These are phyloP conservation scores for Penstemon davidsonii DNA, from an alignment of 257 asterid genomes.

Conservation along the genomic window DNA sequence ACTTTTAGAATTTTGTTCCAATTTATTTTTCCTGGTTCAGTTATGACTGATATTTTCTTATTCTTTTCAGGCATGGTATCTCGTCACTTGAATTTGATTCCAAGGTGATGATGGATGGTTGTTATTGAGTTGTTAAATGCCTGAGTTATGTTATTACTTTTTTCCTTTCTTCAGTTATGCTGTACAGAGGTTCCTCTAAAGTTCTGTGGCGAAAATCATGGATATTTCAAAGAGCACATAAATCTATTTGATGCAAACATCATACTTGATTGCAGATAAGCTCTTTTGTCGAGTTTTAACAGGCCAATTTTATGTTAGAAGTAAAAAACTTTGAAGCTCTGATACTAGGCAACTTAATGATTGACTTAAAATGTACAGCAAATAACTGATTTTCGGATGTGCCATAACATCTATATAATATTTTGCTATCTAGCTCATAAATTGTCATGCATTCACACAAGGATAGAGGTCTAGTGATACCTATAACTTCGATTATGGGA, in stretches of 20 bases:
- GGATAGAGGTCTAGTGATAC: neutral
- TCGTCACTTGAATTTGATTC: constrained; percentile 82
- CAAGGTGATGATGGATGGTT: constrained; percentile 54
- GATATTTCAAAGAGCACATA: neutral
- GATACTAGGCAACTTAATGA: constrained; percentile 3
- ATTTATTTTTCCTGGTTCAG: neutral
- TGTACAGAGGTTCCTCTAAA: neutral
- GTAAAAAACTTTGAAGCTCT: neutral
- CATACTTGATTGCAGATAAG: too few relatives aligned
- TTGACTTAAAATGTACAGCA: neutral
- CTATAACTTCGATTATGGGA: neutral
- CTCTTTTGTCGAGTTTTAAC: constrained; percentile 9
- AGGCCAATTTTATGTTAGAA: neutral
- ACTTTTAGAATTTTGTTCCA: neutral
- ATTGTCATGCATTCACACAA: neutral
- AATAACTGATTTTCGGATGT: constrained; percentile 4
- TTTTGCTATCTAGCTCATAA: constrained; percentile 9
- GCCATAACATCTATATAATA: neutral
- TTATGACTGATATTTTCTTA: neutral
- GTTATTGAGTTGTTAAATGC: constrained; percentile 16
- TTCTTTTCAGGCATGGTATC: constrained; percentile 66
- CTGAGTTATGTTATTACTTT: constrained; percentile 13
- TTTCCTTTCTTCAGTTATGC: neutral
- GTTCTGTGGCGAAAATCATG: neutral
- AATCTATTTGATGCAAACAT: too few relatives aligned